Conservation (phyloP, 2,329 filamentous ascomycete genomes). For the Arthrocladium fulminans region DNA sequence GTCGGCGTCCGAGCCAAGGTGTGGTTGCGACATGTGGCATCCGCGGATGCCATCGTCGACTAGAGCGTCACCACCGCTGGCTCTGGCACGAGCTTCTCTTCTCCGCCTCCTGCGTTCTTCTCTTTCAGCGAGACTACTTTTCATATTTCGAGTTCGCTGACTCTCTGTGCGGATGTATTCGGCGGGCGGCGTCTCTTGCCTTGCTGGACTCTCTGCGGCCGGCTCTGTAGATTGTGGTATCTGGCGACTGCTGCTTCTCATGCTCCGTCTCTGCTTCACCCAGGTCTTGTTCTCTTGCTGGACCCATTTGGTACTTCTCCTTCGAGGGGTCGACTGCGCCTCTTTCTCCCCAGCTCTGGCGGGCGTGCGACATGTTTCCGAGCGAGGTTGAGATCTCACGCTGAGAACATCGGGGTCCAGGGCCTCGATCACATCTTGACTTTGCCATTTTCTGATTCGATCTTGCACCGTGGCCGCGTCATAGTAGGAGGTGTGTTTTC, state of each 20-base stretch:
- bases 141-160: slow-evolving; percentile 7
- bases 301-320: slow-evolving; percentile 20
- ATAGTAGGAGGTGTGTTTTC: slow-evolving; percentile 47
- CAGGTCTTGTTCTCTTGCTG: slow-evolving; percentile 12
- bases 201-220: slow-evolving; percentile 13
- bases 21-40: slow-evolving; percentile 10
- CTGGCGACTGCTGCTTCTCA: slow-evolving; percentile 53
- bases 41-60: slow-evolving; percentile 25
- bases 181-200: slow-evolving; percentile 18
- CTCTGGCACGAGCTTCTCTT: slow-evolving; percentile 9
- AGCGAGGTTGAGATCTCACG: slow-evolving; percentile 17
- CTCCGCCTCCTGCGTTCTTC: slow-evolving; percentile 9
- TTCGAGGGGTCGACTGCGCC: slow-evolving; percentile 25
- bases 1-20: not conserved
- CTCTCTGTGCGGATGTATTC: slow-evolving; percentile 12
- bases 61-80: not conserved
- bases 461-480: slow-evolving; percentile 61
- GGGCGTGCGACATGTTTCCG: slow-evolving; percentile 10
- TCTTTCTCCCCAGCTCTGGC: slow-evolving; percentile 20
- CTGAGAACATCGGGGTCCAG: slow-evolving; percentile 21
- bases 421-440: slow-evolving; percentile 53
- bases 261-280: slow-evolving; percentile 14
- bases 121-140: slow-evolving; percentile 10
- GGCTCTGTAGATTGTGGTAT: slow-evolving; percentile 48
- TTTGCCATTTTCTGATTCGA: slow-evolving; percentile 78